These are phyloP conservation scores for Phalaenopsis equestris DNA, from an alignment of 106 monocot species.

Conservation along the genomic window DNA sequence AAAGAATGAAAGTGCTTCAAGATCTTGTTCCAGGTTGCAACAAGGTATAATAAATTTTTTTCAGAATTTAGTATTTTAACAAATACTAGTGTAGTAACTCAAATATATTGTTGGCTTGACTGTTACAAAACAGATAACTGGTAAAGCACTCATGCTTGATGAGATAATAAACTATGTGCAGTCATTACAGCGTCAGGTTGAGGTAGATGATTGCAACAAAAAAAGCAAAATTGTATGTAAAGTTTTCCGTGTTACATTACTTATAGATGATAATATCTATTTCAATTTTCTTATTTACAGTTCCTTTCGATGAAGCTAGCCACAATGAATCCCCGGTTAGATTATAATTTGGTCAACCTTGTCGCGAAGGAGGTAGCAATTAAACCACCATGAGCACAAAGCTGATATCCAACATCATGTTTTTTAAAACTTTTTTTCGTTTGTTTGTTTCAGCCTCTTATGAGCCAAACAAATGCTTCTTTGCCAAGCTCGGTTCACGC, in stretches of 20 bases:
- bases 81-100: not conserved
- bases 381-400: not conserved
- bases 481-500: constrained; percentile 2
- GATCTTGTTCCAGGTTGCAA: constrained; percentile 44
- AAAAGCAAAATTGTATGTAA: not conserved
- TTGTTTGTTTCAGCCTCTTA: not conserved
- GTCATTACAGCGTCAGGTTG: constrained; percentile 40
- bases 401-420: not conserved
- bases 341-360: constrained; percentile 37
- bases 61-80: not conserved
- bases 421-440: not conserved
- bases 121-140: constrained; percentile 16
- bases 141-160: constrained; percentile 51
- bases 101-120: not conserved
- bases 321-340: constrained; percentile 28
- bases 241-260: not conserved
- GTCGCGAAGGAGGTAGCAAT: constrained; percentile 56
- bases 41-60: constrained; percentile 13
- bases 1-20: constrained; percentile 39
- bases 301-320: constrained; percentile 76
- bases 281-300: constrained; percentile 16
- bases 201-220: constrained; percentile 4
- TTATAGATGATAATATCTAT: not conserved
- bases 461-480: not conserved
- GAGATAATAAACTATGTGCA: constrained; percentile 62